Evolutionary conservation across 139 green algal species (phyloP).

Genomic region (Chlamydomonas asymmetrica): DNA sequence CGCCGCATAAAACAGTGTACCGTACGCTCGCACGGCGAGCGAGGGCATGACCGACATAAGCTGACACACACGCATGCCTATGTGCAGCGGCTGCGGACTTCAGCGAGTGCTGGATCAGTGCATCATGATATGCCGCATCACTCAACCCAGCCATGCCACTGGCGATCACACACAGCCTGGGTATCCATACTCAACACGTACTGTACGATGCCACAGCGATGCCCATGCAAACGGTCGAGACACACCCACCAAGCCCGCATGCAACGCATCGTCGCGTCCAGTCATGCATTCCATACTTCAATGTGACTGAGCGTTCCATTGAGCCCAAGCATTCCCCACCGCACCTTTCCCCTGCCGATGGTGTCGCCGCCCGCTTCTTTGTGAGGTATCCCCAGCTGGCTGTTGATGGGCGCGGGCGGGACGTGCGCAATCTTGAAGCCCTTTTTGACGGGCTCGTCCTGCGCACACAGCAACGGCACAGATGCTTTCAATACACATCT

Average conservation of each 20-base stretch:
- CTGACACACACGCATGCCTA: too few species aligned
- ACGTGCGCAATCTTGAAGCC: conserved; percentile 44
- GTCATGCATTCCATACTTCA: background rate
- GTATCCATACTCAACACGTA: background rate
- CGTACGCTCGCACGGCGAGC: background rate
- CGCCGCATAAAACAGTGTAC: background rate
- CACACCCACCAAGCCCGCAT: background rate
- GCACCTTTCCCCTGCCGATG: background rate
- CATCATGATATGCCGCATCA: background rate
- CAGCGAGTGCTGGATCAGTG: background rate
- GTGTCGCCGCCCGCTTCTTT: background rate
- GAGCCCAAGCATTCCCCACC: background rate
- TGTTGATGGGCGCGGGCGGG: conserved; percentile 33
- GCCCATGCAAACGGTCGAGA: background rate
- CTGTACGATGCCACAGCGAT: background rate
- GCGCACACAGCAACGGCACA: too few species aligned
- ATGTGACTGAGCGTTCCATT: background rate
- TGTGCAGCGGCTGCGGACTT: too few species aligned
- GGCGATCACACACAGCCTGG: background rate
- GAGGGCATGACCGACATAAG: background rate
- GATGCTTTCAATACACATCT: too few species aligned
- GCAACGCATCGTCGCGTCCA: background rate
- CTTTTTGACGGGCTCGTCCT: conserved; percentile 45
- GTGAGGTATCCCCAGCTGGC: conserved; percentile 16
- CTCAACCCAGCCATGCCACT: background rate